Percentiles rank a stretch among this genome's conserved stretches.
These are phyloP conservation scores for Funneliformis geosporum DNA, from an alignment of 192 early-diverging fungal genomes.

Conservation along the genomic window DNA sequence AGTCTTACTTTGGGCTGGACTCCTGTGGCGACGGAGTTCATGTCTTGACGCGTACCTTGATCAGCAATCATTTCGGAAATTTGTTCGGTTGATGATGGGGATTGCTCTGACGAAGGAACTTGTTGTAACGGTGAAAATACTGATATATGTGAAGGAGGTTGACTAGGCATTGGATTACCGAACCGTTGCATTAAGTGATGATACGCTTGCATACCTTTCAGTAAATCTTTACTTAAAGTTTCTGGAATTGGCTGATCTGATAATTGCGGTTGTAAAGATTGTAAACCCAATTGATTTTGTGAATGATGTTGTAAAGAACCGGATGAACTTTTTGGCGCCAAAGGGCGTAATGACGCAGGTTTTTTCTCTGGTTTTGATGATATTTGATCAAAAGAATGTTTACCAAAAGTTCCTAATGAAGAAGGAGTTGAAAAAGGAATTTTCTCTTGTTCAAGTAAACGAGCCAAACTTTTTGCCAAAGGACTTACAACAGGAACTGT, in stretches of 20 bases:
- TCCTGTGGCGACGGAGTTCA: not conserved
- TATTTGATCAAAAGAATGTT: not conserved
- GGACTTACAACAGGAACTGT: not conserved
- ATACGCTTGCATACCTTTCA: constrained; percentile 14
- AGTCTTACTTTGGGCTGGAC: constrained; percentile 12
- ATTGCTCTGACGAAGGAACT: not conserved
- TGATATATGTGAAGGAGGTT: not conserved
- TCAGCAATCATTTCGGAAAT: constrained; percentile 1
- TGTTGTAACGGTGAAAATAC: not conserved
- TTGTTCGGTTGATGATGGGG: constrained; percentile 10
- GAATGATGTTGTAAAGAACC: not conserved
- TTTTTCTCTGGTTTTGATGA: not conserved
- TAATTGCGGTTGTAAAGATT: not conserved
- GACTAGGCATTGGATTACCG: not conserved
- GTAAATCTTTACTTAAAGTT: constrained; percentile 2
- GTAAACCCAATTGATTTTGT: not conserved
- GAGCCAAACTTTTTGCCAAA: constrained; percentile 9
- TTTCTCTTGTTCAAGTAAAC: constrained; percentile 11
- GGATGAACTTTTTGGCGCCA: not conserved
- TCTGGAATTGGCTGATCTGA: not conserved
- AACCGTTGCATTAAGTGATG: not conserved
- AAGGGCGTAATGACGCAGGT: not conserved
- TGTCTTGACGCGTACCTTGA: constrained; percentile 19
- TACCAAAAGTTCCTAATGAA: not conserved
- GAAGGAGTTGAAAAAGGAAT: not conserved